Base-by-base conservation (phyloP, 352 stramenopile species). In the Pythium guiyangense region DNA sequence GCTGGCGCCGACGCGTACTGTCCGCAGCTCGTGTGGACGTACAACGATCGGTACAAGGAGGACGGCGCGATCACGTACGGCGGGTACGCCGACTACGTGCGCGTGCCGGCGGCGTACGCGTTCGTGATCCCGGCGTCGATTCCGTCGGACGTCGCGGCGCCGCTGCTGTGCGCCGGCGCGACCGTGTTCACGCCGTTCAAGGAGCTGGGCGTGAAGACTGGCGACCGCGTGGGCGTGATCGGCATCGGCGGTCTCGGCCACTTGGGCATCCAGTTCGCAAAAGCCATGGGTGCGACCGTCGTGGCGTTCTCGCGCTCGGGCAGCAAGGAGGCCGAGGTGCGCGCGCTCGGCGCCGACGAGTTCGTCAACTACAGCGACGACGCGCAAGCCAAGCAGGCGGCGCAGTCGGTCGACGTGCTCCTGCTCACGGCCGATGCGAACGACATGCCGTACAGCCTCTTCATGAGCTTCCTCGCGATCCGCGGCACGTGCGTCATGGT, bases 241-340 rank as follows among this genome's bases (percentile, higher is more conserved):
- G 88, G 88, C n/a, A 84, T 96, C 54, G 88, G 88, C 20, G 88
- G 88, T 8, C 68, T 97, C 6, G 87, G 88, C 27, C 88, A 97
- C 66, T 64, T 96, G 51, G 86, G 59, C 14, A 70, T 96, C 49
- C 91, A 96, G 63, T 86, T 96, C 29, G 29, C 29, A 6, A 34
- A 34, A 34, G 29, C 29, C 29, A 34, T 34, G 29, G 29, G 77
- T 20, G 69, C 64, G 12, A 66, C 74, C 4, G 60, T 85, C 0
- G 73, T 84, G 8, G 84, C 86, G 3, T 74, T 96, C 57, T 91
- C 78, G 11, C 74, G 73, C 44, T 81, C 69, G 35, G 53, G 59
- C 5, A 76, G 57, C 34, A 96, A 96, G 66, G 70, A 86, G 48
- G 57, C 46, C 0, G 66, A 81, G 44, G 76, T 77, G 12, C 50